Percentiles rank a stretch among this genome's conserved stretches.
These are phyloP conservation scores for Kregervanrija fluxuum DNA, from an alignment of 805 yeast genomes.

Conservation along the genomic window DNA sequence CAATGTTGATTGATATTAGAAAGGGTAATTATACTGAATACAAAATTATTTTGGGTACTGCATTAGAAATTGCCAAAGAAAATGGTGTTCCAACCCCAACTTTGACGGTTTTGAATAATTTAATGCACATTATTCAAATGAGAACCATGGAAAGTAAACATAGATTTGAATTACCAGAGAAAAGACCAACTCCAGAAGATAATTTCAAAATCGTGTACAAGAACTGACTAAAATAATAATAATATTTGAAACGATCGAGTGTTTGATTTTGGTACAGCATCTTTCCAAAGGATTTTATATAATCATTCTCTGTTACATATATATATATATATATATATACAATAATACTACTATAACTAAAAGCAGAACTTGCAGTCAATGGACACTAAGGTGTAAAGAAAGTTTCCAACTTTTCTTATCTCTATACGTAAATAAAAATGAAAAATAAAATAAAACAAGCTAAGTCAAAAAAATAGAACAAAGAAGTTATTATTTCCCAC, in stretches of 20 bases:
- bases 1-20: slow-evolving; percentile 41
- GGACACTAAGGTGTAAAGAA: too few species aligned
- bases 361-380: too few species aligned
- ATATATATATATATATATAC: too few species aligned
- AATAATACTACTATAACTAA: too few species aligned
- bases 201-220: slow-evolving; percentile 13
- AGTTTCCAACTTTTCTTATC: too few species aligned
- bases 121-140: slow-evolving; percentile 26
- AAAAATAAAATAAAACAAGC: too few species aligned
- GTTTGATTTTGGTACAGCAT: too few species aligned
- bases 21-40: slow-evolving; percentile 37
- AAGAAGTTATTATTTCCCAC: too few species aligned
- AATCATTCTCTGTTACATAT: too few species aligned
- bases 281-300: too few species aligned
- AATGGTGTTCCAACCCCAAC: slow-evolving; percentile 27
- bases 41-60: slow-evolving; percentile 37
- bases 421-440: too few species aligned
- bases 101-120: slow-evolving; percentile 19
- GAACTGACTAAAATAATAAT: neutral
- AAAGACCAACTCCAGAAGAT: slow-evolving; percentile 23
- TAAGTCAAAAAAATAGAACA: too few species aligned
- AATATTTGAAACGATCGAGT: neutral
- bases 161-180: slow-evolving; percentile 23
- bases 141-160: slow-evolving; percentile 26
- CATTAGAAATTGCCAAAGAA: slow-evolving; percentile 24